phyloP scores from a whole-genome alignment of 345 rosid species.

The Syzygium aromaticum region DNA sequence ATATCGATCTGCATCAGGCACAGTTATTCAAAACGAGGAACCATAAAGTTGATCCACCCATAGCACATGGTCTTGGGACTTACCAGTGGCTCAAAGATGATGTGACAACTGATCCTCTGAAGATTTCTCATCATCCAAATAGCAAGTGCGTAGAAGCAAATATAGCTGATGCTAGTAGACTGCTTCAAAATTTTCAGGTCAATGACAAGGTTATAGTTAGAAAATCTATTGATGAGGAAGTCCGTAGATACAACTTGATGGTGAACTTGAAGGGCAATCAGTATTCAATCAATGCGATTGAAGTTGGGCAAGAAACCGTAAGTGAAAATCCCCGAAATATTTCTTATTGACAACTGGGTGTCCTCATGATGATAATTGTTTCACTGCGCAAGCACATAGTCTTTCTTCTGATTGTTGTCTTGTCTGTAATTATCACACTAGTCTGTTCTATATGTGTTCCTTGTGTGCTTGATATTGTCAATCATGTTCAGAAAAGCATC shows the following conservation, averaged over 20 bases:
- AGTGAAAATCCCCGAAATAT: conserved; percentile 7
- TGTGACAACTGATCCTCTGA: conserved; percentile 41
- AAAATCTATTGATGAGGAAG: conserved; percentile 33
- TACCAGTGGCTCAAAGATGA: conserved; percentile 82
- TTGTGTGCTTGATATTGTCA: background rate
- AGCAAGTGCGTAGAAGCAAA: conserved; percentile 60
- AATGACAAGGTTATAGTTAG: conserved; percentile 32
- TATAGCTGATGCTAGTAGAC: conserved; percentile 35
- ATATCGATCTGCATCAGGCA: conserved; percentile 59
- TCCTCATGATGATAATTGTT: background rate
- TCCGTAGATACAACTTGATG: conserved; percentile 29
- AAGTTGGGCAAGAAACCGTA: conserved; percentile 44
- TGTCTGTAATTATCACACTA: background rate
- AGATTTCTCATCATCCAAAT: conserved; percentile 32
- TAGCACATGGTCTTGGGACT: conserved; percentile 96
- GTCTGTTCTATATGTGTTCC: background rate
- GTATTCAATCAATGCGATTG: conserved; percentile 38
- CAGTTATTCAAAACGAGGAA: conserved; percentile 27
- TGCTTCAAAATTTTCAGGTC: conserved; percentile 47
- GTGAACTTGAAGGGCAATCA: conserved; percentile 43
- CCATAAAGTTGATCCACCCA: conserved; percentile 19
- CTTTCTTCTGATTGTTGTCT: background rate
- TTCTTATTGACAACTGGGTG: background rate
- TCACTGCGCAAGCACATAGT: background rate
- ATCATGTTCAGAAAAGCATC: background rate